A percentile compares a stretch with the other conserved stretches of the same genome.
Evolutionary conservation across 2,329 filamentous ascomycete genomes (phyloP).

Genomic region (Chaetothyriales sp.): DNA sequence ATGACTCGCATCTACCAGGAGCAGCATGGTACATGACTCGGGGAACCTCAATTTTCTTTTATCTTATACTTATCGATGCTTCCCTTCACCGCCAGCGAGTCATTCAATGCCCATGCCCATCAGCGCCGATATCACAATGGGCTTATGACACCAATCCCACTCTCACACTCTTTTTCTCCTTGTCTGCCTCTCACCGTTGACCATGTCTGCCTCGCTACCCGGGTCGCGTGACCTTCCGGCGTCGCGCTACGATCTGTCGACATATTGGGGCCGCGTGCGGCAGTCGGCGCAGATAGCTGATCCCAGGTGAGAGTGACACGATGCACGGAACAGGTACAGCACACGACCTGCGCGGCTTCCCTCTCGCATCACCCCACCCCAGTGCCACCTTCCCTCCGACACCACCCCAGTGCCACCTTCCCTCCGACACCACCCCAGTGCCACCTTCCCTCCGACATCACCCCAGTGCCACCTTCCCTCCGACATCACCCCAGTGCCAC

Average conservation of each 20-base stretch:
- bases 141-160: background rate
- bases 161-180: background rate
- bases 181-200: background rate
- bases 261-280: constrained; percentile 87
- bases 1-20: background rate
- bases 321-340: background rate
- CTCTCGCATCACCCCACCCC: background rate
- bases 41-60: background rate
- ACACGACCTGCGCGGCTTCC: background rate
- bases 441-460: background rate
- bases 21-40: background rate
- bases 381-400: no score
- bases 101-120: background rate
- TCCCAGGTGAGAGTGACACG: constrained; percentile 59
- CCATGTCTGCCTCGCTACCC: constrained; percentile 49
- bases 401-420: no score
- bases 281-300: constrained; percentile 85
- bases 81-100: background rate
- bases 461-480: background rate
- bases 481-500: background rate
- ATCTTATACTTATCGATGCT: background rate
- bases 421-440: background rate
- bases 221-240: constrained; percentile 68
- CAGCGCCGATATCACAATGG: background rate
- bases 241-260: constrained; percentile 82